Conservation (phyloP, 805 yeast species). For the Peterozyma toletana region DNA sequence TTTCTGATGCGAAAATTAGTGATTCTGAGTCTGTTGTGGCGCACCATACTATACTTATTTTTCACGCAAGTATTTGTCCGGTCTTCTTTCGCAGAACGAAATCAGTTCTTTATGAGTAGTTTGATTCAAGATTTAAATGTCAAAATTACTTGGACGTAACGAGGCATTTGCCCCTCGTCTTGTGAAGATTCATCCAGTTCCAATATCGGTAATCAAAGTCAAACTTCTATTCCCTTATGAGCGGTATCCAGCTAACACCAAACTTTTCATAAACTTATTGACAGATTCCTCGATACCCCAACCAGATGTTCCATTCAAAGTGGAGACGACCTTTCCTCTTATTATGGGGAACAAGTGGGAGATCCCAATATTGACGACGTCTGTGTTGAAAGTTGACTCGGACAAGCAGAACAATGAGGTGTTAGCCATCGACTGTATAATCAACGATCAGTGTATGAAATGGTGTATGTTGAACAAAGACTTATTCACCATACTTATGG, state of each 20-base stretch:
- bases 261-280: conserved; percentile 76
- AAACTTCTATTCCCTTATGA: conserved; percentile 30
- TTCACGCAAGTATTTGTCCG: too few species aligned
- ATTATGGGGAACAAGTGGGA: conserved; percentile 76
- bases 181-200: conserved; percentile 34
- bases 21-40: too few species aligned
- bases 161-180: too few species aligned
- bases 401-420: conserved; percentile 70
- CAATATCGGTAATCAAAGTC: conserved; percentile 73
- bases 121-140: too few species aligned
- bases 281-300: conserved; percentile 57
- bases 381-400: conserved; percentile 35
- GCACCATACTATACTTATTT: too few species aligned
- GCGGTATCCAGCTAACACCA: conserved; percentile 31
- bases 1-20: too few species aligned
- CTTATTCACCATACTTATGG: conserved; percentile 59
- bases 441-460: conserved; percentile 53
- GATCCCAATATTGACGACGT: conserved; percentile 70
- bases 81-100: too few species aligned
- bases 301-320: conserved; percentile 46
- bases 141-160: too few species aligned
- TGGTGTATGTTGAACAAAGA: conserved; percentile 57
- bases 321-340: conserved; percentile 50
- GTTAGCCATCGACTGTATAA: conserved; percentile 72
- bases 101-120: too few species aligned